phyloP scores from a whole-genome alignment of 1,284 basidiomycete species.

The Apiotrichum montevideense region DNA sequence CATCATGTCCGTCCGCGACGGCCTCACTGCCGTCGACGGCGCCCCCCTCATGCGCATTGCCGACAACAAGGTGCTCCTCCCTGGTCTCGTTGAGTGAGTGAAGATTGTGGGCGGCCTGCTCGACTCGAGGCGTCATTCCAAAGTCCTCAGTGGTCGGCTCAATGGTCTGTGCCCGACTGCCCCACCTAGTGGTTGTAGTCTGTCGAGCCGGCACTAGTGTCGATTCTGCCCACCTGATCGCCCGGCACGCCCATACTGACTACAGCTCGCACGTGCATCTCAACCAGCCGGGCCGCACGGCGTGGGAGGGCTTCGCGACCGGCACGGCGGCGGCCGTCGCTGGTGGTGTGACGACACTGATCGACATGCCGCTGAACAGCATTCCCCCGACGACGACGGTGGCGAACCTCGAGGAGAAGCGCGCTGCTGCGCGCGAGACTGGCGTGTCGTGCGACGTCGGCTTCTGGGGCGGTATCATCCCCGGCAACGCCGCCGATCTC shows the following conservation, averaged over 20 bases:
- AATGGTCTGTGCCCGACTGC: no score
- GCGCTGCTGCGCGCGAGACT: constrained; percentile 53
- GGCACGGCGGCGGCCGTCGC: constrained; percentile 81
- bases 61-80: constrained; percentile 55
- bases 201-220: no score
- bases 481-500: constrained; percentile 60
- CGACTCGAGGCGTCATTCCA: no score
- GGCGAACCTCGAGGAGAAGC: constrained; percentile 63
- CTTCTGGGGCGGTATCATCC: constrained; percentile 92
- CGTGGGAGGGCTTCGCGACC: constrained; percentile 90
- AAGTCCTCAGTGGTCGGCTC: no score
- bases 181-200: no score
- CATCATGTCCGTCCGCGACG: constrained; percentile 54
- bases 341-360: constrained; percentile 82
- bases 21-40: constrained; percentile 11
- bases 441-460: constrained; percentile 67
- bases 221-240: no score
- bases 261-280: constrained; percentile 80
- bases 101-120: no score
- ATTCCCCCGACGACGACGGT: constrained; percentile 88
- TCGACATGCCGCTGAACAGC: constrained; percentile 94
- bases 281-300: constrained; percentile 70
- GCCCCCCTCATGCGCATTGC: constrained; percentile 36
- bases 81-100: constrained; percentile 76
- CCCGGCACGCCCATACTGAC: not conserved